Percentiles rank a stretch among this genome's conserved stretches.
These are phyloP conservation scores for Epithele typhae DNA, from an alignment of 768 basidiomycete genomes.

Conservation along the genomic window DNA sequence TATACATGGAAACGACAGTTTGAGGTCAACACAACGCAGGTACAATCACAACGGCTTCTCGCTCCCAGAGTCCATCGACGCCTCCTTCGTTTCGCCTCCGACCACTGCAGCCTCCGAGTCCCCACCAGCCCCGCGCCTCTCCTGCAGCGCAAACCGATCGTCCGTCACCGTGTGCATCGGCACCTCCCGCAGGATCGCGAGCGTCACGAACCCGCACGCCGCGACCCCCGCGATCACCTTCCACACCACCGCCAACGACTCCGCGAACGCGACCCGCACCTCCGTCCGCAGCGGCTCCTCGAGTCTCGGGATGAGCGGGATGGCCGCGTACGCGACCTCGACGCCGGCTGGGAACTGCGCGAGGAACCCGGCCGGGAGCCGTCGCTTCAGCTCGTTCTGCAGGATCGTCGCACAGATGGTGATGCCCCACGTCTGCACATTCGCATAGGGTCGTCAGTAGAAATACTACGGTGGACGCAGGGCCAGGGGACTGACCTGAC, in stretches of 20 bases:
- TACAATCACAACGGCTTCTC: no score
- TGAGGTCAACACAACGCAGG: no score
- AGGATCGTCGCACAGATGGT: conserved; percentile 33
- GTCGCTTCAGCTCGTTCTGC: conserved; percentile 31
- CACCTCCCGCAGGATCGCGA: conserved; percentile 25
- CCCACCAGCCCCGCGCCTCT: no score
- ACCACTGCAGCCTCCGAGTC: no score
- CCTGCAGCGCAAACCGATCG: conserved; percentile 14
- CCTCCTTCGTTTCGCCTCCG: no score
- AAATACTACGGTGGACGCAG: no score
- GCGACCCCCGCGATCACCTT: conserved; percentile 26
- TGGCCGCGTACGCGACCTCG: conserved; percentile 25
- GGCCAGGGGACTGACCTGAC: conserved; percentile 12
- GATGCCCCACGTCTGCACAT: conserved; percentile 31
- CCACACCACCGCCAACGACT: conserved; percentile 28
- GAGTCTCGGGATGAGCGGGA: conserved; percentile 26
- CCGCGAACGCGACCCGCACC: conserved; percentile 29
- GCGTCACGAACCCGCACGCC: conserved; percentile 24
- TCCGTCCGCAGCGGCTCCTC: conserved; percentile 17
- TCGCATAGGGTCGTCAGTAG: not conserved
- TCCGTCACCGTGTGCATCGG: conserved; percentile 26
- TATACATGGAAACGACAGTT: no score
- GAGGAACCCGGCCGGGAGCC: conserved; percentile 27
- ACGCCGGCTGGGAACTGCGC: conserved; percentile 23
- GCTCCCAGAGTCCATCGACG: no score